Evolutionary conservation across 2,329 filamentous ascomycete genomes (phyloP).

Genomic region (Chaetoscypha palmicola): DNA sequence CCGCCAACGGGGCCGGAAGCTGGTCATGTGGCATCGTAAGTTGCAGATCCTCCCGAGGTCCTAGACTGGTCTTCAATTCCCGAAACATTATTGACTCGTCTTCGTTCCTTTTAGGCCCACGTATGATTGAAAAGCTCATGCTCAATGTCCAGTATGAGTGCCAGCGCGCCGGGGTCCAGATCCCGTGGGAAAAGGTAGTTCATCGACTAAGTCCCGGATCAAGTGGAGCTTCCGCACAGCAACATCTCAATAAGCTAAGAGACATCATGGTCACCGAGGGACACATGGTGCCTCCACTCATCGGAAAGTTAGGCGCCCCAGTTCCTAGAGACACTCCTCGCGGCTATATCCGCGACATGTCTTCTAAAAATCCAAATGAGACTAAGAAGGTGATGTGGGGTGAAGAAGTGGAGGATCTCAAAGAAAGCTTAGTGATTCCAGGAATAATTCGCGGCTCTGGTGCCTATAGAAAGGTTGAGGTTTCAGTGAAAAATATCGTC

Average conservation of each 20-base stretch:
- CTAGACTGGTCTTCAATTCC: too few relatives aligned
- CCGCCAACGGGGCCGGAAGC: constrained; percentile 32
- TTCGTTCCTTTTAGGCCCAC: constrained; percentile 35
- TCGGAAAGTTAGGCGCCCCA: constrained; percentile 14
- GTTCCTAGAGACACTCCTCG: constrained; percentile 15
- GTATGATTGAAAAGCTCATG: constrained; percentile 41
- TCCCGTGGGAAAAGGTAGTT: constrained; percentile 26
- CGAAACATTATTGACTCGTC: too few relatives aligned
- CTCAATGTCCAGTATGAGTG: constrained; percentile 37
- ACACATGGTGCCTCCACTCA: constrained; percentile 26
- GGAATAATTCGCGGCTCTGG: constrained; percentile 25
- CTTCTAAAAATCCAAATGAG: constrained; percentile 2
- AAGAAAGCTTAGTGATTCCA: constrained; percentile 15
- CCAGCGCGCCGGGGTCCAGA: constrained; percentile 7
- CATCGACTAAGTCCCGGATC: constrained; percentile 25
- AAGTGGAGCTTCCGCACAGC: constrained; percentile 17
- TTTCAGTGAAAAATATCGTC: not conserved
- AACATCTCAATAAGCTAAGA: constrained; percentile 24
- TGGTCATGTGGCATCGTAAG: constrained; percentile 41
- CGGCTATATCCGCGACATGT: constrained; percentile 22
- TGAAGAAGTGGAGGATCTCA: constrained; percentile 18
- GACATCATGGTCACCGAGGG: constrained; percentile 23
- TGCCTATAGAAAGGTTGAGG: constrained; percentile 16
- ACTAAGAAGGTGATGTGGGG: constrained; percentile 17
- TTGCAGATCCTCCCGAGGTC: too few relatives aligned